Conservation (phyloP, 2,329 filamentous ascomycete genomes). For the Sphaceloma murrayae region DNA sequence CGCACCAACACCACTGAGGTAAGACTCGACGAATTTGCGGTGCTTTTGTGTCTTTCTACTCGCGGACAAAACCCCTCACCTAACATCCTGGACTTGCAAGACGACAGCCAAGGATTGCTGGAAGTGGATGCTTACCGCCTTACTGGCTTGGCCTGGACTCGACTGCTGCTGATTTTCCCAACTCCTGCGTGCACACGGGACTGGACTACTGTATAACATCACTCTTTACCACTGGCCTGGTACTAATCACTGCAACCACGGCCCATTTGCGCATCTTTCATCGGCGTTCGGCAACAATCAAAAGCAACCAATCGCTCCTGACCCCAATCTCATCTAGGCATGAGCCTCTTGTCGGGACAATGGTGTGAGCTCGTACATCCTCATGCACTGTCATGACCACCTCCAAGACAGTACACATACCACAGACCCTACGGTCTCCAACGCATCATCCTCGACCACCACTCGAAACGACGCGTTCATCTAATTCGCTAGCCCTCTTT, state of each 20-base stretch:
- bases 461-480: conserved; percentile 3
- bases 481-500: neutral
- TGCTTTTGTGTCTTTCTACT: no score
- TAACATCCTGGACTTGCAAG: no score
- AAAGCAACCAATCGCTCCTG: neutral
- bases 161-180: no score
- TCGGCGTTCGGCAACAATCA: conserved; percentile 11
- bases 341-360: conserved; percentile 1
- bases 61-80: neutral
- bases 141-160: no score
- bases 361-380: neutral
- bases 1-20: no score
- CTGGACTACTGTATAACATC: no score
- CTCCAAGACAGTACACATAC: conserved; percentile 6
- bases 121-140: no score
- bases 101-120: no score
- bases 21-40: no score
- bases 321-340: neutral
- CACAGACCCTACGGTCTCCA: conserved; percentile 10
- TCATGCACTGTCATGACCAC: neutral
- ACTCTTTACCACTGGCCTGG: neutral
- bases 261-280: neutral
- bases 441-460: neutral
- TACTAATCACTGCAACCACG: neutral
- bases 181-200: no score